Evolutionary conservation across 257 asterid genomes (phyloP).

Genomic region (Solanum corneliomulleri): DNA sequence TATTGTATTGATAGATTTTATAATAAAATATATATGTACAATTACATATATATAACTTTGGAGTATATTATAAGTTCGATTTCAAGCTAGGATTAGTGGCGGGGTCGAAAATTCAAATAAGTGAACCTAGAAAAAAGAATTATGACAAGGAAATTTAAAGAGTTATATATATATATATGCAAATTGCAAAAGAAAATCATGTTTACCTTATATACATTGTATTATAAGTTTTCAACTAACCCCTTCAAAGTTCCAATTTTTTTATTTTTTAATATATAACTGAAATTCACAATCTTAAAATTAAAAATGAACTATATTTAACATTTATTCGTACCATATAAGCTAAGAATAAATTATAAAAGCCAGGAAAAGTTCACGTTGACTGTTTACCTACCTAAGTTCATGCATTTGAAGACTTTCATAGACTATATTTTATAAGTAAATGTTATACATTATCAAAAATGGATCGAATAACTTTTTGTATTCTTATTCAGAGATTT

Average conservation of each 20-base stretch:
- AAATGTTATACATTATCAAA: neutral
- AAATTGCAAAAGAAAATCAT: neutral
- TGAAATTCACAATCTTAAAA: neutral
- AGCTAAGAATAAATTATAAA: neutral
- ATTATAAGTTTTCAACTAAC: neutral
- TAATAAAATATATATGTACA: neutral
- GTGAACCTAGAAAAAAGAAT: neutral
- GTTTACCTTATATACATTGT: neutral
- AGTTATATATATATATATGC: neutral
- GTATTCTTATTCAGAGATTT: no score
- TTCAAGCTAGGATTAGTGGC: neutral
- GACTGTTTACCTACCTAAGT: neutral
- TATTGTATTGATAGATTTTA: no score
- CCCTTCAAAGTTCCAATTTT: fast-evolving
- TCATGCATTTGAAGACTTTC: neutral
- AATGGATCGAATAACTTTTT: no score
- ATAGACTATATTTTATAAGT: neutral
- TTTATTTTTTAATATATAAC: neutral
- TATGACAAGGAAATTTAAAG: neutral
- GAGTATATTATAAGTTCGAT: neutral
- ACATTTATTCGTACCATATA: neutral
- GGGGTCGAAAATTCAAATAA: neutral
- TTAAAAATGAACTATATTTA: neutral
- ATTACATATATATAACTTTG: neutral
- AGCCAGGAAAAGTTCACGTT: neutral